Evolutionary conservation across 176 grass and related monocot species (phyloP), one percentile per base, ranked within the genome.

Genomic region (Juncus inflexus): DNA sequence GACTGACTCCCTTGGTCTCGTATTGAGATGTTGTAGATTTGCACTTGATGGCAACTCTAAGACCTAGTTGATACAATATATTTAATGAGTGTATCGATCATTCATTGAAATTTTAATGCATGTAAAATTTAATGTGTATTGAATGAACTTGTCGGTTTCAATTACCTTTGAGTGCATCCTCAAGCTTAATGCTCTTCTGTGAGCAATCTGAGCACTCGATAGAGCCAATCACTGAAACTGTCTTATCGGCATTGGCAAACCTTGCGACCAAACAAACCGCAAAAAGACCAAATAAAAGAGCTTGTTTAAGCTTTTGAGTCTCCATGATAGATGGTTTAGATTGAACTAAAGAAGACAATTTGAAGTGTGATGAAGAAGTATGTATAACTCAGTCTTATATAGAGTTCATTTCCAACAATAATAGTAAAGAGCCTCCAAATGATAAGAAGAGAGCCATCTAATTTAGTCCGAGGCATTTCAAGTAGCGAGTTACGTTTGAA

Each of bases 31-130:
- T 36, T 6, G 50, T 47, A 14, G 65, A 68, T 68, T 68, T 68
- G 65, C 65, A 68, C 65, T 68, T 68, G 49, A 68, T 40, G 50
- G 65, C 65, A 54, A 68, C 50, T 68, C 65, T 35, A 12, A 68
- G 65, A 52, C 65, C 65, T 68, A 3, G 7, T 68, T 8, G 2
- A 47, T 47, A 47, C 9, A 9, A 47, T 47, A 47, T 47, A 9
- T 5, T 47, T 47, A 6, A 47, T 9, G 4, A 6, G 43, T 47
- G 43, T 9, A 47, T 47, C 6, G 43, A 47, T 5, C 9, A 47
- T 6, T 47, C 4, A 47, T 47, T 28, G 19, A 28, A 47, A 6
- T 6, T 47, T 47, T 9, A 47, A 6, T 47, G 9, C 6, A 47
- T 9, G 9, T 47, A 9, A n/a, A 47, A 47, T 47, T 47, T 28